Evolutionary conservation across 495 filamentous ascomycete species (phyloP), one percentile per base, ranked within the genome.

Genomic region (Tuber aestivum): DNA sequence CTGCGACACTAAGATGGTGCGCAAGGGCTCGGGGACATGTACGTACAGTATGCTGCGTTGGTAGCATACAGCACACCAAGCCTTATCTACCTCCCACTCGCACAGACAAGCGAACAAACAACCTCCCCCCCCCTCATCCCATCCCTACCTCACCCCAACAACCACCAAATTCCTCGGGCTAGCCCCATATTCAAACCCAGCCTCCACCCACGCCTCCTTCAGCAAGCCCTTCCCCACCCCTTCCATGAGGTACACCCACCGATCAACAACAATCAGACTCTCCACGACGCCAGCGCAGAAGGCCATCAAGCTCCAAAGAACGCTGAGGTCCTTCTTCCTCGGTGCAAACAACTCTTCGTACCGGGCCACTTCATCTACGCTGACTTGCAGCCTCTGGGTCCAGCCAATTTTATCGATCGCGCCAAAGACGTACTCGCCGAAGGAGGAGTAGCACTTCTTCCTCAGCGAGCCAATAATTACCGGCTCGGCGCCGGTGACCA

Each of bases 291-390:
- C 88, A 12, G 96, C 93, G 81, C 93, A 95, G 81, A 97, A 97
- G 3, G 95, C 93, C 95, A 98, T 98, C 81, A 99, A 84, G 79
- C 87, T 92, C 95, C 95, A 99, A 48, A 94, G 86, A 6, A 95
- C 87, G 83, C 91, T 93, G 23, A 99, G 86, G 78, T 97, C 90
- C 79, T 94, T 92, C 86, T 91, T 94, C 76, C 90, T 86, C n/a
- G 86, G 85, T 44, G 79, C 80, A 83, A 90, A 96, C 65, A 84
- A 79, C 12, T 84, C 81, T 81, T 91, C 91, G 82, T 97, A 97
- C 68, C 74, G 83, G 27, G 86, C 84, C 73, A 97, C 90, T 74
- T 88, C 89, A 70, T 88, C 86, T 70, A 82, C 81, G 45, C 97
- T 87, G 70, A 89, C 85, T 7, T 86, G 77, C 9, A 87, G 87